Conservation (phyloP, 2,329 filamentous ascomycete genomes). For the Fusarium albosuccineum region DNA sequence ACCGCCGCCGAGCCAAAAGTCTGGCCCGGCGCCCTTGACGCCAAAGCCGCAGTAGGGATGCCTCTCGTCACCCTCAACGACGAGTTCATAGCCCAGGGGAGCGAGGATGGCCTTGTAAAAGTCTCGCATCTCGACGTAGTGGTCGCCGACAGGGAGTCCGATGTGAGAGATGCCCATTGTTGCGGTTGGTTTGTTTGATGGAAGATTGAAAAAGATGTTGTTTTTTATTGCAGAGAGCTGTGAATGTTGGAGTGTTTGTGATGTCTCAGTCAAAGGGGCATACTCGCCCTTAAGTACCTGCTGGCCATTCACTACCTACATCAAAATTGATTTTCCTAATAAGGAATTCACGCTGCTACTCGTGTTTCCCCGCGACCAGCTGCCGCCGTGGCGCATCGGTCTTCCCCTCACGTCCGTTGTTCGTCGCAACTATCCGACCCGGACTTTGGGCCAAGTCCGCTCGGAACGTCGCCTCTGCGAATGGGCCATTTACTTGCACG, state of each 20-base stretch:
- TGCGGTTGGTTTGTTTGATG: neutral
- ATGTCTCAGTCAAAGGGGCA: neutral
- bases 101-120: constrained; percentile 46
- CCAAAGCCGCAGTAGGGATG: constrained; percentile 42
- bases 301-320: neutral
- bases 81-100: constrained; percentile 43
- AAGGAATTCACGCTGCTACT: constrained; percentile 30
- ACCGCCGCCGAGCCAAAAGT: constrained; percentile 46
- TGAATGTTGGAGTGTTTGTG: neutral
- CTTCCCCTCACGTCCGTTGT: constrained; percentile 24
- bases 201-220: too few species aligned
- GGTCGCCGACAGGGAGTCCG: constrained; percentile 40
- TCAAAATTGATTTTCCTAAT: neutral
- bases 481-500: constrained; percentile 10
- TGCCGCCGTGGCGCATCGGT: constrained; percentile 16
- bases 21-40: constrained; percentile 23
- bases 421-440: constrained; percentile 12
- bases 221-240: neutral
- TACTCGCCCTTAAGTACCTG: constrained; percentile 21
- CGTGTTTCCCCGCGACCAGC: neutral
- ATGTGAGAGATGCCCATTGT: constrained; percentile 42
- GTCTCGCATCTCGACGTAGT: constrained; percentile 46
- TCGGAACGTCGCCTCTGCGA: neutral
- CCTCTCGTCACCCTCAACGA: constrained; percentile 27
- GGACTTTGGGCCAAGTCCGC: constrained; percentile 26